These are phyloP conservation scores for Stagonosporopsis cucurbitacearum DNA, from an alignment of 2,329 filamentous ascomycete genomes.

Conservation along the genomic window DNA sequence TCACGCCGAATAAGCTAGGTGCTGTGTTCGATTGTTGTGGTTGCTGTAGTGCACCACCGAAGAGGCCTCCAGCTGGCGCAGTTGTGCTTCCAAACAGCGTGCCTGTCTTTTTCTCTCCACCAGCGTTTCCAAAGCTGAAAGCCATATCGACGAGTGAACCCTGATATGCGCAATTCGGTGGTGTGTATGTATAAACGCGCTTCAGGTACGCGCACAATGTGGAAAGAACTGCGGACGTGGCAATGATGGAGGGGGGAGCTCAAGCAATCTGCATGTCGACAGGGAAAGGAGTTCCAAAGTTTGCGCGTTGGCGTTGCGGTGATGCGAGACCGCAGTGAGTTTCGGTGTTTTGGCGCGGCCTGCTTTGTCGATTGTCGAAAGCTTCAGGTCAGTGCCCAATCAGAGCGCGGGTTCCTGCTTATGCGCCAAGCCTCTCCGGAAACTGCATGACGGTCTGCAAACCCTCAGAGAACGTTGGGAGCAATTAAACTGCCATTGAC, in stretches of 20 bases:
- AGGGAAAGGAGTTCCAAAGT: conserved; percentile 2
- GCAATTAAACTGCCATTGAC: conserved; percentile 48
- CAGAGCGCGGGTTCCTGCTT: neutral
- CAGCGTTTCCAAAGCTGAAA: conserved; percentile 39
- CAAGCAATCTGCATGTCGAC: conserved; percentile 21
- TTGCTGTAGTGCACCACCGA: conserved; percentile 48
- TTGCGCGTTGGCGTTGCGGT: conserved; percentile 14
- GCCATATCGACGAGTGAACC: conserved; percentile 32
- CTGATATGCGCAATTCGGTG: neutral
- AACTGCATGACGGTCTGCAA: conserved; percentile 28
- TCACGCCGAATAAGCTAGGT: conserved; percentile 29
- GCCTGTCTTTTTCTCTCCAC: conserved; percentile 45
- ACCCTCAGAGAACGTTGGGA: conserved; percentile 30
- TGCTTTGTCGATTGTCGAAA: conserved; percentile 27
- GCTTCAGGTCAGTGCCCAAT: conserved; percentile 20
- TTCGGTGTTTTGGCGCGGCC: conserved; percentile 11
- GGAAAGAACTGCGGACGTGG: neutral
- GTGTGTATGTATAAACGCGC: conserved; percentile 16
- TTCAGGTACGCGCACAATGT: conserved; percentile 22
- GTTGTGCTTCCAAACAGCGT: conserved; percentile 47
- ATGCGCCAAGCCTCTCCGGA: conserved; percentile 22
- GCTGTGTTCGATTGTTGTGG: conserved; percentile 42
- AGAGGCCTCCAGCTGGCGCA: conserved; percentile 49
- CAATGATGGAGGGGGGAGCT: conserved; percentile 6
- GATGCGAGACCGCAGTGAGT: conserved; percentile 18